Evolutionary conservation across 108 stramenopile species (phyloP).

Genomic region (Nitzschia sp.): DNA sequence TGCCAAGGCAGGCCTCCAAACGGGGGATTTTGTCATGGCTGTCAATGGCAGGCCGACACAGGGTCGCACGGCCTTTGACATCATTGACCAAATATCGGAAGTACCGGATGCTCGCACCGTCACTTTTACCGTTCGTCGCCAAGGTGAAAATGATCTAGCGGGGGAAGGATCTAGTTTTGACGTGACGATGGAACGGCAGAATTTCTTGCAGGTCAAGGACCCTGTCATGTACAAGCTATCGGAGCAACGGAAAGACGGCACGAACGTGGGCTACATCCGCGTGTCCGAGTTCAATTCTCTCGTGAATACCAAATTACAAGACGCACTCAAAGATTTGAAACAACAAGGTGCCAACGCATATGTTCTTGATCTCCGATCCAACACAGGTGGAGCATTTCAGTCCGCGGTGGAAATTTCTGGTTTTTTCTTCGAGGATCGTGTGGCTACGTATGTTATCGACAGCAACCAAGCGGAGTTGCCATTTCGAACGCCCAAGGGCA

Average conservation of each 20-base stretch:
- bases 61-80: slow-evolving; percentile 82
- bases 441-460: slow-evolving; percentile 83
- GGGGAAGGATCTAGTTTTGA: slow-evolving; percentile 32
- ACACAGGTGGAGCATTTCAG: slow-evolving; percentile 95
- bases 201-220: slow-evolving; percentile 56
- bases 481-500: slow-evolving; percentile 61
- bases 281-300: slow-evolving; percentile 89
- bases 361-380: slow-evolving; percentile 87
- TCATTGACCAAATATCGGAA: slow-evolving; percentile 84
- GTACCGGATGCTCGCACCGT: slow-evolving; percentile 65
- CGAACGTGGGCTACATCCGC: slow-evolving; percentile 86
- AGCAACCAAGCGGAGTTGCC: slow-evolving; percentile 68
- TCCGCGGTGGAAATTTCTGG: slow-evolving; percentile 90
- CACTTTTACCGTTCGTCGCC: slow-evolving; percentile 60
- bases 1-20: slow-evolving; percentile 60
- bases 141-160: slow-evolving; percentile 9
- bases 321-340: slow-evolving; percentile 74
- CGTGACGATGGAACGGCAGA: slow-evolving; percentile 62
- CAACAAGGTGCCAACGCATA: slow-evolving; percentile 78
- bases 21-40: slow-evolving; percentile 72
- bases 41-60: slow-evolving; percentile 76
- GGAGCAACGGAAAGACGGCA: slow-evolving; percentile 73
- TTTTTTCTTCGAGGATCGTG: slow-evolving; percentile 77
- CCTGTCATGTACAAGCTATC: slow-evolving; percentile 67
- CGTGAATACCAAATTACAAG: slow-evolving; percentile 67